Conservation (phyloP, 1,284 basidiomycete species). For the Fomes fomentarius region DNA sequence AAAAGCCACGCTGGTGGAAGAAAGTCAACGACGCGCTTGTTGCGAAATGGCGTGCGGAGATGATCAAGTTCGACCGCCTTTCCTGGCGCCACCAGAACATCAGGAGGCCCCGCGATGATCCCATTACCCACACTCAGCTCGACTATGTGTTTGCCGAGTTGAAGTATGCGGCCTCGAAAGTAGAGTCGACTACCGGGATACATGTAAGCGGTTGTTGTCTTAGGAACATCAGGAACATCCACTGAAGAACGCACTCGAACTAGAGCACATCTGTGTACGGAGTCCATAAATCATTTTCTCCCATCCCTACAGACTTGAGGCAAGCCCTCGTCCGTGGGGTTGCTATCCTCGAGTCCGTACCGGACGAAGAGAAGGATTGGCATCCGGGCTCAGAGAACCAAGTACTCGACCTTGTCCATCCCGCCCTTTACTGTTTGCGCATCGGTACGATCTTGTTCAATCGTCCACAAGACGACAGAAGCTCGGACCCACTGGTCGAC, state of each 20-base stretch:
- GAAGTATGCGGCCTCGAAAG: background rate
- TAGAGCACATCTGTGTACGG: background rate
- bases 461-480: background rate
- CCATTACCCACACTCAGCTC: conserved; percentile 3
- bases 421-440: conserved; percentile 8
- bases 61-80: conserved; percentile 6
- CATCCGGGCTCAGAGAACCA: conserved; percentile 7
- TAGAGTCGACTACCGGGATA: conserved; percentile 13
- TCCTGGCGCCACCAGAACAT: no score
- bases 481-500: background rate
- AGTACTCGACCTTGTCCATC: conserved; percentile 11
- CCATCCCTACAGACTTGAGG: background rate
- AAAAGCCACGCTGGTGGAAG: conserved; percentile 23
- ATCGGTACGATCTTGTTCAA: background rate
- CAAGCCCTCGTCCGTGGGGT: background rate
- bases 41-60: conserved; percentile 24
- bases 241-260: background rate
- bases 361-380: conserved; percentile 9
- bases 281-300: background rate
- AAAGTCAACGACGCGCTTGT: conserved; percentile 23
- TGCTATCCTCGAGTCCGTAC: conserved; percentile 1
- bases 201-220: conserved; percentile 24
- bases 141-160: conserved; percentile 12
- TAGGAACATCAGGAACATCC: background rate
- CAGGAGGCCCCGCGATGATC: no score